These are phyloP conservation scores for Solanum piurae DNA, from an alignment of 257 asterid genomes.

Conservation along the genomic window DNA sequence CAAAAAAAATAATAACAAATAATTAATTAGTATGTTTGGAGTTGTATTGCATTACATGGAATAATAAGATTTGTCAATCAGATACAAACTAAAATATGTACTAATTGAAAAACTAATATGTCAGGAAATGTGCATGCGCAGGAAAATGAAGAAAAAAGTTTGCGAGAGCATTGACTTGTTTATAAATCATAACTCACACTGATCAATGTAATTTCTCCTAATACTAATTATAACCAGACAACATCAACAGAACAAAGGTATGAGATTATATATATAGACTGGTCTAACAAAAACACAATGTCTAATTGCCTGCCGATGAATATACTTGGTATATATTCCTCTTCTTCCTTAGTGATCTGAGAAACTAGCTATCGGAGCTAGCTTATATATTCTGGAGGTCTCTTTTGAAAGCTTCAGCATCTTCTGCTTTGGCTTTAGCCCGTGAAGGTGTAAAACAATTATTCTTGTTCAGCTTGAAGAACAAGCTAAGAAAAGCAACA, in stretches of 20 bases:
- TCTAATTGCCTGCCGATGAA: conserved; percentile 38
- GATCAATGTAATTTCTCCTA: too few relatives aligned
- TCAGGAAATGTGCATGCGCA: neutral
- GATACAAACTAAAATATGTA: neutral
- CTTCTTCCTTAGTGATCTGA: conserved; percentile 31
- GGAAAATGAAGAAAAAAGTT: neutral
- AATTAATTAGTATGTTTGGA: neutral
- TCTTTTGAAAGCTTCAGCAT: conserved; percentile 15
- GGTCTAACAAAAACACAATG: neutral
- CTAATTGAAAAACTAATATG: neutral
- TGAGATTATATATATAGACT: neutral
- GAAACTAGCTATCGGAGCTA: conserved; percentile 32
- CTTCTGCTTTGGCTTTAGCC: conserved; percentile 17
- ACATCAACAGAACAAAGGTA: neutral
- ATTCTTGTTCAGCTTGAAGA: neutral
- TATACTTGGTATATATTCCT: conserved; percentile 14
- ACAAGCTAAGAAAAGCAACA: neutral
- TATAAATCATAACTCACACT: neutral
- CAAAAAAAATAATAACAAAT: neutral
- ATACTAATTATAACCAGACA: neutral
- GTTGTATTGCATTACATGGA: neutral
- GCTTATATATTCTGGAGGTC: conserved; percentile 26
- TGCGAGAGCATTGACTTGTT: neutral
- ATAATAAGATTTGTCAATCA: neutral
- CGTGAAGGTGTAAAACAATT: neutral